Conservation (phyloP, 225 moss, liverwort and hornwort species). For the Lunularia cruciata region DNA sequence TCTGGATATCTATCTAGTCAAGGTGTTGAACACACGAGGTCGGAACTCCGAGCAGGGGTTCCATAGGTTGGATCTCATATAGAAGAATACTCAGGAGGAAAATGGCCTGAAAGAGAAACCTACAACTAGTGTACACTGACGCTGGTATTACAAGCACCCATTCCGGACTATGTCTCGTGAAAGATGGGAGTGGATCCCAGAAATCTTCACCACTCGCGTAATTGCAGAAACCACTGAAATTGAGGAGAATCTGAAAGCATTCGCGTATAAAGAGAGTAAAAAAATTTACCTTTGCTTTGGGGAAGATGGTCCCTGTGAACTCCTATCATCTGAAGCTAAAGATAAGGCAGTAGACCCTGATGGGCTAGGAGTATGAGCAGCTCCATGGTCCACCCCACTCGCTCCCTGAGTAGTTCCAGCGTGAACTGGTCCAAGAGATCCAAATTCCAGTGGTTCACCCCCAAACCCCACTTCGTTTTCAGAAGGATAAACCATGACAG, state of each 20-base stretch:
- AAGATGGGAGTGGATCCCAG: conserved; percentile 10
- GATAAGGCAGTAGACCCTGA: conserved; percentile 23
- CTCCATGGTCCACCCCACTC: conserved; percentile 31
- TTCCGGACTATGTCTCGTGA: conserved; percentile 1
- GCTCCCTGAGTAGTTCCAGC: conserved; percentile 27
- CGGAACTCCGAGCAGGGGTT: background rate
- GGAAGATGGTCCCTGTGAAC: conserved; percentile 43
- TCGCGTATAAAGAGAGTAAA: conserved; percentile 4
- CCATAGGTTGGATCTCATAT: background rate
- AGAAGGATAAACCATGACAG: conserved; percentile 9
- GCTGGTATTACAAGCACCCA: background rate
- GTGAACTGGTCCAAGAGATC: conserved; percentile 43
- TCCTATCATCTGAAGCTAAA: conserved; percentile 42
- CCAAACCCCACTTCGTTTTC: conserved; percentile 17
- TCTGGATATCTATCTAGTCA: conserved; percentile 4
- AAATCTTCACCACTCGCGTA: background rate
- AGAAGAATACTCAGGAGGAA: background rate
- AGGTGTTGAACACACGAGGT: background rate
- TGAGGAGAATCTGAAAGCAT: conserved; percentile 4
- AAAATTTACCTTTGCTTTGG: conserved; percentile 46
- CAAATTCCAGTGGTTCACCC: conserved; percentile 42
- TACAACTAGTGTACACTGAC: conserved; percentile 15
- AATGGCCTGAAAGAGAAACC: conserved; percentile 8
- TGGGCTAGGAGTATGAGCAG: conserved; percentile 16
- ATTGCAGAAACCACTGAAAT: conserved; percentile 1